A percentile compares a stretch with the other conserved stretches of the same genome.
Conservation (phyloP, 2,329 filamentous ascomycete species). For the Trichoderma aggressivum region DNA sequence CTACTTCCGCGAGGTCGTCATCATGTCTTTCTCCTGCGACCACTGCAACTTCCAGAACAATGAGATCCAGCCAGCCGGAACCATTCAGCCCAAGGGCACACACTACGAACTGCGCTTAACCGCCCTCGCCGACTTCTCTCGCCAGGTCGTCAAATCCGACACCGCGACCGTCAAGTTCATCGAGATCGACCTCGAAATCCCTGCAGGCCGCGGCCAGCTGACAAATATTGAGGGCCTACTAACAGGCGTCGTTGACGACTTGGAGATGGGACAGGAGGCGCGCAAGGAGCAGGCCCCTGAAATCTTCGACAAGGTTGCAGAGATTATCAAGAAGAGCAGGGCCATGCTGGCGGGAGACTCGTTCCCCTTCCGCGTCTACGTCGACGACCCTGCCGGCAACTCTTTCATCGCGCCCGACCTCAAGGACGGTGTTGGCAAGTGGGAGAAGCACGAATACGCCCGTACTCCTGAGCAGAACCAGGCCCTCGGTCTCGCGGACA, state of each 20-base stretch:
- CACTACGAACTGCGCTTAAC: constrained; percentile 82
- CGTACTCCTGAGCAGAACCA: constrained; percentile 85
- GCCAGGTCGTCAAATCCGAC: constrained; percentile 91
- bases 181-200: constrained; percentile 90
- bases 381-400: constrained; percentile 93
- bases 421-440: constrained; percentile 78
- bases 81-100: constrained; percentile 84
- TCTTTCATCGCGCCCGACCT: constrained; percentile 92
- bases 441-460: constrained; percentile 78
- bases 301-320: constrained; percentile 71
- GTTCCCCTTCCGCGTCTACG: constrained; percentile 82
- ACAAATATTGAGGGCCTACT: constrained; percentile 92
- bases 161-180: constrained; percentile 81
- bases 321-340: constrained; percentile 68
- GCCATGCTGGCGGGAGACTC: constrained; percentile 73
- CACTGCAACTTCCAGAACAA: constrained; percentile 89
- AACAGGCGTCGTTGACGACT: constrained; percentile 71
- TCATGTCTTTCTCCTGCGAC: constrained; percentile 94
- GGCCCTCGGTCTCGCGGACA: constrained; percentile 70
- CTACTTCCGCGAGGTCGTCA: constrained; percentile 94
- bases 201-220: constrained; percentile 83
- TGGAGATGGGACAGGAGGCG: constrained; percentile 77
- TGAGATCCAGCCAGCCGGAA: constrained; percentile 87
- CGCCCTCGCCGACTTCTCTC: constrained; percentile 67
- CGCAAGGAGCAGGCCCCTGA: constrained; percentile 77